These are phyloP conservation scores for Verticillium nonalfalfae DNA, from an alignment of 2,329 filamentous ascomycete species.

Conservation along the genomic window DNA sequence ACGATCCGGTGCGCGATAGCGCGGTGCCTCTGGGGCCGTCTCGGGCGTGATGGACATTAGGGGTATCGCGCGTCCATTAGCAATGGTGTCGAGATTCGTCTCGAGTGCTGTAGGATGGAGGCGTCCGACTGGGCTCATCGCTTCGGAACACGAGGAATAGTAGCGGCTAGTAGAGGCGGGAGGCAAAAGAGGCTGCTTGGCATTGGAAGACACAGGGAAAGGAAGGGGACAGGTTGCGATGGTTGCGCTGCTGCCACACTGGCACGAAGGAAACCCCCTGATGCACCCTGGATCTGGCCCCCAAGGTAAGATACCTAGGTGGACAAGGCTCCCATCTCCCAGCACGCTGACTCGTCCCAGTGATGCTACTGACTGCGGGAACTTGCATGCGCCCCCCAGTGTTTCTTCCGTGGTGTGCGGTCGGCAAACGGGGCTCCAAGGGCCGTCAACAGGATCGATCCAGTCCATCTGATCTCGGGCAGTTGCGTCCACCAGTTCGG, in stretches of 20 bases:
- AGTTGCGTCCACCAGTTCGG: background rate
- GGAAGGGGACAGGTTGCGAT: background rate
- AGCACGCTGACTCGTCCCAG: background rate
- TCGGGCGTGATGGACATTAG: background rate
- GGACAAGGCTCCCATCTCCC: no score
- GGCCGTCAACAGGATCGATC: background rate
- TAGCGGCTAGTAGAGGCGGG: background rate
- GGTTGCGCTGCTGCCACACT: background rate
- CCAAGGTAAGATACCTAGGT: no score
- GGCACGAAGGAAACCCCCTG: no score
- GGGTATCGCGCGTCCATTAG: background rate
- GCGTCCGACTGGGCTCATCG: background rate
- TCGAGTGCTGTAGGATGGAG: background rate
- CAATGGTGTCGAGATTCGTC: background rate
- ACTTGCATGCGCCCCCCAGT: background rate
- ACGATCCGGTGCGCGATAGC: background rate
- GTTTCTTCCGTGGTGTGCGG: background rate
- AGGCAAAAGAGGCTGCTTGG: background rate
- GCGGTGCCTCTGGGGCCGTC: background rate
- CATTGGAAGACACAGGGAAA: background rate
- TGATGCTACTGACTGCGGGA: background rate
- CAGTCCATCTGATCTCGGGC: background rate
- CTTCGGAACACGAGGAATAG: background rate
- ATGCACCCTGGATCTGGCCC: no score
- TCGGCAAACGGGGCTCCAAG: background rate